Base-by-base conservation (phyloP, 2,329 filamentous ascomycete genomes). In the Fusarium cicatricum region DNA sequence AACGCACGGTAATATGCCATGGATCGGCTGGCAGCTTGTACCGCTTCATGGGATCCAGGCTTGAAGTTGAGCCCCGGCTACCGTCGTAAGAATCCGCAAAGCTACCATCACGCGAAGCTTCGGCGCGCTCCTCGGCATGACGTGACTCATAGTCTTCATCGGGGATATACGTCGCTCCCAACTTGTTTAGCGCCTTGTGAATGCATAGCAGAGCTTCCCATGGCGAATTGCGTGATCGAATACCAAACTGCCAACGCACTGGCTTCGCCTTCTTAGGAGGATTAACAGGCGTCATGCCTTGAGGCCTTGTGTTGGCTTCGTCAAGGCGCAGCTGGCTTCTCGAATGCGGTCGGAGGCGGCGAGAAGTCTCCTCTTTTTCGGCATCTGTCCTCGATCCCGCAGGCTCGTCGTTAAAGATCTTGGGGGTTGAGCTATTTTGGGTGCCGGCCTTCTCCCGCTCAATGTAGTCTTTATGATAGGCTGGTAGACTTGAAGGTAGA, bases 201-300 rank as follows among this genome's bases (percentile, higher is more conserved):
- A 99, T 95, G 69, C 94, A 97, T 21, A 96, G 80, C 74, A 99
- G 90, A 0, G 95, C 95, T 74, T 99, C 95, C 68, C 93, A 92
- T 0, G 95, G 95, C 51, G 92, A 90, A 70, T 98, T 99, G 42
- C 95, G 87, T 39, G 92, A 97, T 32, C 95, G 86, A 58, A 99
- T 99, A 52, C 95, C 95, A 72, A 99, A 99, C 73, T 99, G 95
- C 95, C 95, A 99, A 64, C 94, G 91, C 14, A 93, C 91, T 1
- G 90, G 90, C 70, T 91, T 92, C 5, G 82, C 77, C 73, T 91
- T 92, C 78, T 90, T 92, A 4, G 80, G 74, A 3, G 87, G 85
- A 45, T 81, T 77, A 41, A 87, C 83, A 1, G 85, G 85, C 3
- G 86, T 89, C 78, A 89, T 82, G 16, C 82, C 81, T 52, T 86